Percentiles rank a stretch among this genome's conserved stretches.
These are phyloP conservation scores for Pythium insidiosum DNA, from an alignment of 352 stramenopile genomes.

Conservation along the genomic window DNA sequence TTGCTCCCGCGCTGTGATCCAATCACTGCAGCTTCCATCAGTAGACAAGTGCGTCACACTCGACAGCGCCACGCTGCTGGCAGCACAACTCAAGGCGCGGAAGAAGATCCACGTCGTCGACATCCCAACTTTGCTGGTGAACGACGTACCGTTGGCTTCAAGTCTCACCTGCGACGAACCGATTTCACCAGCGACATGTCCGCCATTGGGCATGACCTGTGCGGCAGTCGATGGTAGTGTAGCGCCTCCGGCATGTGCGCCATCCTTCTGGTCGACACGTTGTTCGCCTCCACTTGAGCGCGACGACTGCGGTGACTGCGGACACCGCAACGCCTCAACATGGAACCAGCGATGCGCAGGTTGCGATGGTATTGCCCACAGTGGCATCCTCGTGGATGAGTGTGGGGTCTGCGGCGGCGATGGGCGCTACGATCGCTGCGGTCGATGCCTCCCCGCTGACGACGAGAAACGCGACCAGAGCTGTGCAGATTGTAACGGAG, in stretches of 20 bases:
- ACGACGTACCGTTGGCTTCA: conserved; percentile 15
- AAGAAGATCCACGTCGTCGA: conserved; percentile 14
- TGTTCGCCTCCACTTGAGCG: conserved; percentile 10
- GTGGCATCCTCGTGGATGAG: conserved; percentile 13
- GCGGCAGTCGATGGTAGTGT: conserved; percentile 11
- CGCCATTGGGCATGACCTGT: conserved; percentile 18
- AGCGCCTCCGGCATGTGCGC: conserved; percentile 7
- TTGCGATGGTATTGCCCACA: conserved; percentile 20
- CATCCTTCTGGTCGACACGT: conserved; percentile 11
- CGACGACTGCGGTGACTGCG: conserved; percentile 22
- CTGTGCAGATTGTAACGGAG: conserved; percentile 24
- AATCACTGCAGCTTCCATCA: neutral
- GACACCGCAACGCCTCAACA: neutral
- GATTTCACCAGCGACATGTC: conserved; percentile 14
- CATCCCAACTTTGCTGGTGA: conserved; percentile 20
- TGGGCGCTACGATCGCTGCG: conserved; percentile 21
- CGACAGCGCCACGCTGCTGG: conserved; percentile 3
- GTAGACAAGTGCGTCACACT: conserved; percentile 6
- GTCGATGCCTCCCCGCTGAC: conserved; percentile 15
- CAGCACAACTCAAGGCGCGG: conserved; percentile 11
- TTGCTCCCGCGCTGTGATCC: conserved; percentile 5
- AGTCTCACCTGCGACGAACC: conserved; percentile 10
- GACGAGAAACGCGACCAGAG: conserved; percentile 12
- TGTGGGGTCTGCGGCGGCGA: conserved; percentile 24
- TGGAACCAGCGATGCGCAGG: conserved; percentile 22